A percentile compares a stretch with the other conserved stretches of the same genome.
Conservation (phyloP, 2,329 filamentous ascomycete genomes). For the Diplodia mutila region DNA sequence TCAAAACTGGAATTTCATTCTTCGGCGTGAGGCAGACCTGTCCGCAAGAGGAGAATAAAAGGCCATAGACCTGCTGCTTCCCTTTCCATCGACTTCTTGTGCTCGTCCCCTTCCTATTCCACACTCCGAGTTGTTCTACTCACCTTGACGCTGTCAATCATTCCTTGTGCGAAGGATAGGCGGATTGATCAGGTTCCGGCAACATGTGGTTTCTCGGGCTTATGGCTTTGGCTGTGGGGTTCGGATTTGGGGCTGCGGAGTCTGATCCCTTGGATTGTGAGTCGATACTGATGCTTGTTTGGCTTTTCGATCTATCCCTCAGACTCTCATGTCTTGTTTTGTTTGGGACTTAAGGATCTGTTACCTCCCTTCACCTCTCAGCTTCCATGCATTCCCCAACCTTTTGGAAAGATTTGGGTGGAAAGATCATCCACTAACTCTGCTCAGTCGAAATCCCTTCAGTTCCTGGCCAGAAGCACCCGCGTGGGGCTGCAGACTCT, state of each 20-base stretch:
- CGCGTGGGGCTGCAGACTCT: not conserved
- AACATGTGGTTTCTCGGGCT: not conserved
- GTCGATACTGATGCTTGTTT: not conserved
- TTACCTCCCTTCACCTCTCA: not conserved
- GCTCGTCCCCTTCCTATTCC: not conserved
- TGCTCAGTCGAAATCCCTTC: not conserved
- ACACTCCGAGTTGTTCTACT: not conserved
- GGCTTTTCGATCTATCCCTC: not conserved
- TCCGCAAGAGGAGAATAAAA: constrained; percentile 9
- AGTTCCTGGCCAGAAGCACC: not conserved
- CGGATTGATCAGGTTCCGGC: not conserved
- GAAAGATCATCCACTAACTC: not conserved
- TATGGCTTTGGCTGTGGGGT: not conserved
- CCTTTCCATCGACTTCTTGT: not conserved
- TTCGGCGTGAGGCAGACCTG: not conserved
- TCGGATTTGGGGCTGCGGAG: not conserved
- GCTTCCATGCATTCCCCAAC: not conserved
- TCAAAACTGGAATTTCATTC: constrained; percentile 5
- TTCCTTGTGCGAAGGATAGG: not conserved
- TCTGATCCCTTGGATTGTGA: not conserved
- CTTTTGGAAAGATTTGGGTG: not conserved
- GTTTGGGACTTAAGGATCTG: not conserved
- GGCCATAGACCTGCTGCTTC: not conserved
- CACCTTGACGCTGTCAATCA: not conserved
- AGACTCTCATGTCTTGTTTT: not conserved